phyloP scores from a whole-genome alignment of 345 rosid genomes.

The Populus euphratica region DNA sequence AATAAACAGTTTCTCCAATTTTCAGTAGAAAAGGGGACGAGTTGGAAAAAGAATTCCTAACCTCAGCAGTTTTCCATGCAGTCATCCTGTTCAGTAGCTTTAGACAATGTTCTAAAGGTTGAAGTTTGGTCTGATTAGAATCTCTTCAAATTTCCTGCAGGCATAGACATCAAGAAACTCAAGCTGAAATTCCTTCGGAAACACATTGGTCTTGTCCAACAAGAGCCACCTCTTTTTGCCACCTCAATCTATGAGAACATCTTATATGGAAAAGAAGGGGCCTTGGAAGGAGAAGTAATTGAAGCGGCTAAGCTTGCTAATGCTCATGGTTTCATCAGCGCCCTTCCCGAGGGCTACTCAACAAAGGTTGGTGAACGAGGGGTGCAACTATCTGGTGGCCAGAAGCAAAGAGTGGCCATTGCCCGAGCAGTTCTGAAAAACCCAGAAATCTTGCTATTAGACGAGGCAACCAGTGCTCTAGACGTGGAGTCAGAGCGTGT shows the following conservation, averaged over 20 bases:
- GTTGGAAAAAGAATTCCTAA: too few relatives aligned
- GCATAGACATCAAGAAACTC: conserved; percentile 58
- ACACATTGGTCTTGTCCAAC: conserved; percentile 80
- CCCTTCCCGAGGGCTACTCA: conserved; percentile 72
- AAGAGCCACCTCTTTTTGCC: conserved; percentile 84
- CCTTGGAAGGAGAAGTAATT: conserved; percentile 63
- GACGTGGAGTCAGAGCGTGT: conserved; percentile 63
- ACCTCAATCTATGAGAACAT: conserved; percentile 79
- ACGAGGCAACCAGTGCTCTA: conserved; percentile 63
- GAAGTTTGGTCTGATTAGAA: neutral
- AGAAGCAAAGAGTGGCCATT: conserved; percentile 55
- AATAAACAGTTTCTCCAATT: neutral
- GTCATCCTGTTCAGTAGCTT: too few relatives aligned
- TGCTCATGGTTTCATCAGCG: conserved; percentile 72
- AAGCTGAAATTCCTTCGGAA: conserved; percentile 60
- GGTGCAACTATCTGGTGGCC: conserved; percentile 59
- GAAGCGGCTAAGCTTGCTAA: conserved; percentile 76
- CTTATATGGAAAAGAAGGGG: conserved; percentile 69
- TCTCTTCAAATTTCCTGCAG: conserved; percentile 28
- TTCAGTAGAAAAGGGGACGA: neutral
- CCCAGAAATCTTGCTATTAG: conserved; percentile 50
- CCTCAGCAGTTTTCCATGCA: neutral
- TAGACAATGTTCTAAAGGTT: too few relatives aligned
- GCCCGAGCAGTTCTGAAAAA: conserved; percentile 57
- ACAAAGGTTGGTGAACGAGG: conserved; percentile 85